These are phyloP conservation scores for Termitomyces sp. DNA, from an alignment of 768 basidiomycete species.

Conservation along the genomic window DNA sequence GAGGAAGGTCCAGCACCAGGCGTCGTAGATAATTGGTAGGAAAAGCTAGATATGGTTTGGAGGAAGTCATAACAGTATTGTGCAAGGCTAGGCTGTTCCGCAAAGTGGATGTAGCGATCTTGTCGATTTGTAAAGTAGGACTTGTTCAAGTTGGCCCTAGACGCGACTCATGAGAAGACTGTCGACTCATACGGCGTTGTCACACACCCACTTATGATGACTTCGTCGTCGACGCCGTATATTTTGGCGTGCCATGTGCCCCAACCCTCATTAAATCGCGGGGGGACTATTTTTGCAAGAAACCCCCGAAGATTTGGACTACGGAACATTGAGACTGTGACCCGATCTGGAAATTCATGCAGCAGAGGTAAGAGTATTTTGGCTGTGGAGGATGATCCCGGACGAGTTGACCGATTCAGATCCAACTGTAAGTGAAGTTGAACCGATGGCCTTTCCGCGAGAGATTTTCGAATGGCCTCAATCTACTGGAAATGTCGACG, in stretches of 20 bases:
- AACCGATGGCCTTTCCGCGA: conserved; percentile 54
- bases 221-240: conserved; percentile 88
- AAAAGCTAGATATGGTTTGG: conserved; percentile 60
- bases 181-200: not conserved
- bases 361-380: conserved; percentile 69
- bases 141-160: conserved; percentile 85
- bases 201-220: conserved; percentile 86
- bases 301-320: conserved; percentile 80
- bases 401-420: conserved; percentile 71
- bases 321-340: conserved; percentile 78
- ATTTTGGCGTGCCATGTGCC: conserved; percentile 98
- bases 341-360: conserved; percentile 61
- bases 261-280: conserved; percentile 97
- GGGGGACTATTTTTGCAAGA: conserved; percentile 74
- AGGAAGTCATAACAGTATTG: conserved; percentile 84
- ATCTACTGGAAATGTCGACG: conserved; percentile 44
- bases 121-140: conserved; percentile 95
- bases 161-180: not conserved
- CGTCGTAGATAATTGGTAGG: conserved; percentile 46
- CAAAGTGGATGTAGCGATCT: conserved; percentile 87
- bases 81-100: conserved; percentile 52
- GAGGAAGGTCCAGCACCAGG: conserved; percentile 19
- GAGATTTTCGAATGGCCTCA: conserved; percentile 52
- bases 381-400: conserved; percentile 63
- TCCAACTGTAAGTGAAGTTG: conserved; percentile 74